phyloP scores from a whole-genome alignment of 441 rosid genomes.

The Syzygium malaccense region DNA sequence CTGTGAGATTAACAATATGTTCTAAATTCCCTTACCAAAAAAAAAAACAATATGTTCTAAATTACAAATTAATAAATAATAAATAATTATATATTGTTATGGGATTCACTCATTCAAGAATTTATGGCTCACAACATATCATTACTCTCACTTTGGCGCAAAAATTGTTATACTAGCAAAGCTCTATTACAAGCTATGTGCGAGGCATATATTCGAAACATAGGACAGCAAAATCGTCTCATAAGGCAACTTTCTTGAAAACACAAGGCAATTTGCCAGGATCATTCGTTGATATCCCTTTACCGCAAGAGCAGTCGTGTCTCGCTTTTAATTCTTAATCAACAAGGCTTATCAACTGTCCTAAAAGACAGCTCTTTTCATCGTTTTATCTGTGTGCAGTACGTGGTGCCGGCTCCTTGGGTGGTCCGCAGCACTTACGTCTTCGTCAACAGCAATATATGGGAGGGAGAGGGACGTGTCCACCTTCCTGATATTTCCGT shows the following conservation, averaged over 20 bases:
- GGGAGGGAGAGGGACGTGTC: slow-evolving; percentile 4
- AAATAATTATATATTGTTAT: no score
- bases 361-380: background rate
- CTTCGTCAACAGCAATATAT: background rate
- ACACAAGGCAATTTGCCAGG: background rate
- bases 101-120: no score
- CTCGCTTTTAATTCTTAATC: background rate
- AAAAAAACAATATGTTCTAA: no score
- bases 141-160: no score
- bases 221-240: background rate
- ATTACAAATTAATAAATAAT: no score
- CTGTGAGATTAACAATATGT: no score
- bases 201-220: background rate
- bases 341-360: background rate
- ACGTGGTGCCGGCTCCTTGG: slow-evolving; percentile 7
- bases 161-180: background rate
- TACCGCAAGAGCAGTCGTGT: background rate
- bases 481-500: slow-evolving; percentile 29
- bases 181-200: no score
- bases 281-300: background rate
- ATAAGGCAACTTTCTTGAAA: background rate
- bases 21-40: no score
- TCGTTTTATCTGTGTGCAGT: background rate
- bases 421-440: background rate
- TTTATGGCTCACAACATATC: no score